These are phyloP conservation scores for Haplosporangium gracile DNA, from an alignment of 192 early-diverging fungal genomes.

Conservation along the genomic window DNA sequence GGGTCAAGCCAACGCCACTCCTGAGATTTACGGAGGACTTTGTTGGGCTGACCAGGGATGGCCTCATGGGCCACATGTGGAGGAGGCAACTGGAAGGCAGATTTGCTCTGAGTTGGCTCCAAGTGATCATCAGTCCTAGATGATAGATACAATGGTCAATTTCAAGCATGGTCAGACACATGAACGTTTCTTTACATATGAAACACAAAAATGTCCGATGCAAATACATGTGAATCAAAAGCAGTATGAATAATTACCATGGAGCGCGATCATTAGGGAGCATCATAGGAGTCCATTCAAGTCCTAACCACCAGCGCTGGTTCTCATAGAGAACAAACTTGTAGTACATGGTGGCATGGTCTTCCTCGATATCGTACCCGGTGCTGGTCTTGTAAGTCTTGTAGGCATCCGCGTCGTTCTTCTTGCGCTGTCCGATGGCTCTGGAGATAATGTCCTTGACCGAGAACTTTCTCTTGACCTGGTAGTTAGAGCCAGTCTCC, in stretches of 20 bases:
- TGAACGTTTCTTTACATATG: background rate
- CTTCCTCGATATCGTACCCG: slow-evolving; percentile 57
- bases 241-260: slow-evolving; percentile 49
- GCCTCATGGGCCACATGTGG: slow-evolving; percentile 42
- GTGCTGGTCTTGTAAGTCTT: slow-evolving; percentile 39
- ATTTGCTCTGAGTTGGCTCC: slow-evolving; percentile 61
- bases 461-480: slow-evolving; percentile 35
- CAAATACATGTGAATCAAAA: background rate
- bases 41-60: slow-evolving; percentile 52
- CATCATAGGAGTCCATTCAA: slow-evolving; percentile 71
- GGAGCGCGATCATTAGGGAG: slow-evolving; percentile 66
- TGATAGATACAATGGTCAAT: background rate
- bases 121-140: slow-evolving; percentile 66
- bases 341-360: slow-evolving; percentile 57
- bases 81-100: slow-evolving; percentile 61
- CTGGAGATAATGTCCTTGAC: slow-evolving; percentile 57
- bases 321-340: slow-evolving; percentile 66
- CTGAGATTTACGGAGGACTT: slow-evolving; percentile 60
- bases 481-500: slow-evolving; percentile 29
- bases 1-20: slow-evolving; percentile 66
- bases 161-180: background rate
- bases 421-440: slow-evolving; percentile 57
- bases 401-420: slow-evolving; percentile 29
- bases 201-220: background rate
- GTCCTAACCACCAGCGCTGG: slow-evolving; percentile 71